Evolutionary conservation across 306 rosid genomes (phyloP), one percentile per base, ranked within the genome.

Genomic region (Heteromeles arbutifolia): DNA sequence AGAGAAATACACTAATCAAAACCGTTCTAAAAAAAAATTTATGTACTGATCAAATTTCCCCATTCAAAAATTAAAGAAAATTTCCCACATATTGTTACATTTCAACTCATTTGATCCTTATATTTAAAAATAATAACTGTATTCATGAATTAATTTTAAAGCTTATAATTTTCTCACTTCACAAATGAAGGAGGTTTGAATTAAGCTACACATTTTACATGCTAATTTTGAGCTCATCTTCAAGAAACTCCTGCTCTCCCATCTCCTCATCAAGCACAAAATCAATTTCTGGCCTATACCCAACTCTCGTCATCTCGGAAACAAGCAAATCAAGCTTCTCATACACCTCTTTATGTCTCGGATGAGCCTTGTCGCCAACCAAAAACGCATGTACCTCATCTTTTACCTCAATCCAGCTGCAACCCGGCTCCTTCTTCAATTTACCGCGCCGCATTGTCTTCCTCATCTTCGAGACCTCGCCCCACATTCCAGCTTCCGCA

Each of bases 331-430:
- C 81, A 73, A 81, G 91, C 50, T 80, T 80, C 74, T 87, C 84
- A 67, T 93, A 89, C 56, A 91, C 82, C 85, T 87, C 92, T 72
- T 72, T 77, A 57, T 87, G 81, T 84, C 84, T 87, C 21, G 96
- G 98, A 85, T 94, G 98, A 83, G 98, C 93, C 78, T 84, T 87
- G 79, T 94, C 97, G 45, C 89, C 85, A 41, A 91, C 97, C 72
- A 91, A 87, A 84, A 94, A 94, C 21, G 89, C 80, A 32, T 90
- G 92, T 4, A 91, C 84, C 84, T 88, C 91, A 53, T 90, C 91
- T 82, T 88, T 90, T 29, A 91, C 83, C 87, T 94, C 97, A 77
- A 94, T 88, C 98, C 97, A 94, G 79, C 98, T 93, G 66, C 98
- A 94, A 78, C 93, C 97, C 1, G 98, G 97, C 71, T 94, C 97